Evolutionary conservation across 192 early-diverging fungal genomes (phyloP).

Genomic region (Physocladia obscura): DNA sequence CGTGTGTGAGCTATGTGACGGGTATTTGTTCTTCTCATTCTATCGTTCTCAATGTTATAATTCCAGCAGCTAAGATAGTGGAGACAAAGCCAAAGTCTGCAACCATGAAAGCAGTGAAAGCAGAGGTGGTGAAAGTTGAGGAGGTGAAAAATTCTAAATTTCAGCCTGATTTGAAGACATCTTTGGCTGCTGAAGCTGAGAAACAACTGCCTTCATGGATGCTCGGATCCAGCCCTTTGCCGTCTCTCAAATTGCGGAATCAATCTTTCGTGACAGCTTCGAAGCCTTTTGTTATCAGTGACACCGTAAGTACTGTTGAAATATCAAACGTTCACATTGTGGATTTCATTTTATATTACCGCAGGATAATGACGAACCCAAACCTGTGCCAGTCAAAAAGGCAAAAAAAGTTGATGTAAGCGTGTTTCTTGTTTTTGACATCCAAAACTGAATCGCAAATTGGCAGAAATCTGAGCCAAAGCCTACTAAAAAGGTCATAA

Average conservation of each 20-base stretch:
- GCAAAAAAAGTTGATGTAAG: too few relatives aligned
- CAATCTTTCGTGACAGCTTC: background rate
- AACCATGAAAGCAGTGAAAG: conserved; percentile 11
- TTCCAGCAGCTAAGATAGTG: background rate
- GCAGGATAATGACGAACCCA: background rate
- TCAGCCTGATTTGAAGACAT: too few relatives aligned
- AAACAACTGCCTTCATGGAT: conserved; percentile 16
- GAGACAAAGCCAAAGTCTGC: conserved; percentile 15
- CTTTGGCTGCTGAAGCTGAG: background rate
- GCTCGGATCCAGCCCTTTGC: conserved; percentile 6
- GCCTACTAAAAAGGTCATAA: background rate
- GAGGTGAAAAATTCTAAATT: too few relatives aligned
- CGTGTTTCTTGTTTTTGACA: too few relatives aligned
- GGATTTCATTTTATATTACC: background rate
- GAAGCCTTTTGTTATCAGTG: conserved; percentile 12
- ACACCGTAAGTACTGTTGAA: conserved; percentile 1
- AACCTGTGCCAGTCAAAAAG: background rate
- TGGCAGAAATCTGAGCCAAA: background rate
- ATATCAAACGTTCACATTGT: too few relatives aligned
- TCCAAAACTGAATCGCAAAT: too few relatives aligned
- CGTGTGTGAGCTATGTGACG: background rate
- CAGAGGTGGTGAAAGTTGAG: background rate
- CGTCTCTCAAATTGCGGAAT: background rate
- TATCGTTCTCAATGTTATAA: background rate
- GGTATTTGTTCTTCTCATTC: too few relatives aligned